Conservation (phyloP, 73 alveolate genomes). For the Stentor roeselii region DNA sequence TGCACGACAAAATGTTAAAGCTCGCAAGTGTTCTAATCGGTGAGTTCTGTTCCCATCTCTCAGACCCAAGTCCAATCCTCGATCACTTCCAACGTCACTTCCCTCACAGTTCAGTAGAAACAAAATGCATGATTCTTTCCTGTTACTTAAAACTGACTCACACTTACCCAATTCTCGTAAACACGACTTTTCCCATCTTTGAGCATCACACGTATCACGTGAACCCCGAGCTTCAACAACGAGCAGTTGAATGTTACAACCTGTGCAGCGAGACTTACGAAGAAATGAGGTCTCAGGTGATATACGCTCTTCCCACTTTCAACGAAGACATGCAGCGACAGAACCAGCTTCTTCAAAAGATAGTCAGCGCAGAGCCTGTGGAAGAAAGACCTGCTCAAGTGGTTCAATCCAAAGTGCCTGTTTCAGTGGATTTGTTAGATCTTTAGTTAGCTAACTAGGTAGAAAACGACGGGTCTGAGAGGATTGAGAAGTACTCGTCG, state of each 20-base stretch:
- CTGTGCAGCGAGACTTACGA: slow-evolving; percentile 65
- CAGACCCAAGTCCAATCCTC: slow-evolving; percentile 68
- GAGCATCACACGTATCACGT: slow-evolving; percentile 86
- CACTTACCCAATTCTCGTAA: slow-evolving; percentile 67
- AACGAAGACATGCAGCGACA: slow-evolving; percentile 63
- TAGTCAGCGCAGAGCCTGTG: slow-evolving; percentile 33
- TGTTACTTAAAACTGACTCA: slow-evolving; percentile 84
- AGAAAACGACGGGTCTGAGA: too few relatives aligned
- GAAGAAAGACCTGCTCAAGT: slow-evolving; percentile 25
- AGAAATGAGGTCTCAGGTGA: slow-evolving; percentile 67
- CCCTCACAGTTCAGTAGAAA: slow-evolving; percentile 58
- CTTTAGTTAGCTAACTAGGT: slow-evolving; percentile 2
- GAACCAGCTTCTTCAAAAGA: slow-evolving; percentile 58
- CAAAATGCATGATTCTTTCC: slow-evolving; percentile 87
- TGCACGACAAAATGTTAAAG: slow-evolving; percentile 91
- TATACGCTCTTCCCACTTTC: slow-evolving; percentile 88
- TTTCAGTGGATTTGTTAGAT: slow-evolving; percentile 5
- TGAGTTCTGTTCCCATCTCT: slow-evolving; percentile 83
- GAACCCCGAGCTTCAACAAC: slow-evolving; percentile 97
- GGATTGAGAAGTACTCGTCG: too few relatives aligned
- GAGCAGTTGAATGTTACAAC: slow-evolving; percentile 90
- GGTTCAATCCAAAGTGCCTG: background rate
- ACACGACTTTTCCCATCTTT: slow-evolving; percentile 69
- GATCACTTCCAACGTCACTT: slow-evolving; percentile 74
- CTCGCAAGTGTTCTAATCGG: slow-evolving; percentile 88